Conservation (phyloP, 306 rosid species). For the Dalbergia cultrata region DNA sequence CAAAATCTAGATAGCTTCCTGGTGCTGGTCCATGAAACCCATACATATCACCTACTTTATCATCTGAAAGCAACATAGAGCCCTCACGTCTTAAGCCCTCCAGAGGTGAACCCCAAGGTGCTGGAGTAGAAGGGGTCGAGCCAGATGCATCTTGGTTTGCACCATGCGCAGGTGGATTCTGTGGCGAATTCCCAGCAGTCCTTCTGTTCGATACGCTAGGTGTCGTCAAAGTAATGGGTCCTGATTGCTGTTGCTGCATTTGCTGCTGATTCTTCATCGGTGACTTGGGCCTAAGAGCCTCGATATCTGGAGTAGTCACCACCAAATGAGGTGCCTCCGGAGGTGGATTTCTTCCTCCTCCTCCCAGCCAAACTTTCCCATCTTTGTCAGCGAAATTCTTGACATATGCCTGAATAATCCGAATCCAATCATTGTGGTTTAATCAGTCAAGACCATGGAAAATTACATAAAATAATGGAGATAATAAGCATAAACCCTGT, state of each 20-base stretch:
- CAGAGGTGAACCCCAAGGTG: conserved; percentile 78
- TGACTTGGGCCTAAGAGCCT: conserved; percentile 94
- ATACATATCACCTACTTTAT: conserved; percentile 74
- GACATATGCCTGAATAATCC: conserved; percentile 71
- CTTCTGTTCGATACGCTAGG: conserved; percentile 71
- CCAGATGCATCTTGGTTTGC: conserved; percentile 69
- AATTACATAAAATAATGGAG: conserved; percentile 19
- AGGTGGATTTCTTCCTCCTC: conserved; percentile 98
- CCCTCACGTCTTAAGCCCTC: conserved; percentile 84
- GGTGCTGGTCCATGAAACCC: conserved; percentile 71
- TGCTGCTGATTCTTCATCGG: conserved; percentile 99
- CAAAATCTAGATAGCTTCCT: conserved; percentile 69
- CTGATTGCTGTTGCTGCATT: conserved; percentile 80
- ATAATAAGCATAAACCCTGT: conserved; percentile 2
- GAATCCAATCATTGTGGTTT: conserved; percentile 38
- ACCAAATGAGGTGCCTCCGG: conserved; percentile 98
- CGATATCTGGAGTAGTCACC: conserved; percentile 90
- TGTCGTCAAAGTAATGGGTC: conserved; percentile 71
- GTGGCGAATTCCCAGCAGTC: conserved; percentile 82
- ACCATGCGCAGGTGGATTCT: conserved; percentile 56
- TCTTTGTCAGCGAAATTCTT: conserved; percentile 91
- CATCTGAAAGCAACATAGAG: conserved; percentile 70
- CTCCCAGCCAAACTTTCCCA: conserved; percentile 98
- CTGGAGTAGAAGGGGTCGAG: conserved; percentile 75
- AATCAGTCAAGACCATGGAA: conserved; percentile 38